Evolutionary conservation across 495 filamentous ascomycete genomes (phyloP).

Genomic region (Lepidopterella palustris): DNA sequence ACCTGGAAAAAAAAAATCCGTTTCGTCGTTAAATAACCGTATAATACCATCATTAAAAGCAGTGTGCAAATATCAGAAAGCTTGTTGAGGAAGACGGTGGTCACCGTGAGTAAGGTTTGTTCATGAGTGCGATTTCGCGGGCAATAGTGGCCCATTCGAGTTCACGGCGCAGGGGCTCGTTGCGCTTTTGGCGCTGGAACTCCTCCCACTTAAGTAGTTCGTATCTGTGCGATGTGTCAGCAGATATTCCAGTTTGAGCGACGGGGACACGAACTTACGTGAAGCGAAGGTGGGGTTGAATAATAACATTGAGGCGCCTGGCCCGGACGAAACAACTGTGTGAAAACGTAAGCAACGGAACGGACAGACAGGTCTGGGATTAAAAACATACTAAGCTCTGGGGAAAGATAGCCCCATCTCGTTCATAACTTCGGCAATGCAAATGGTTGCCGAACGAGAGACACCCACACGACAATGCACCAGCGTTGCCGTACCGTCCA

Average conservation of each 20-base stretch:
- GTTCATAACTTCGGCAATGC: slow-evolving; percentile 96
- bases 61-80: background rate
- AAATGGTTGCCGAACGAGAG: slow-evolving; percentile 90
- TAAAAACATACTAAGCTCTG: slow-evolving; percentile 67
- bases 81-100: background rate
- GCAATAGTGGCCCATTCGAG: slow-evolving; percentile 87
- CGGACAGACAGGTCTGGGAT: background rate
- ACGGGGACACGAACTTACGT: slow-evolving; percentile 42
- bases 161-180: slow-evolving; percentile 56
- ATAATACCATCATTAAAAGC: slow-evolving; percentile 22
- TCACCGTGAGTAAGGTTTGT: slow-evolving; percentile 67
- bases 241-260: background rate
- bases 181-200: slow-evolving; percentile 42
- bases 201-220: slow-evolving; percentile 94
- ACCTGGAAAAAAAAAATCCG: no score
- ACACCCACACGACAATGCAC: slow-evolving; percentile 97
- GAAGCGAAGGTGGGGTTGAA: slow-evolving; percentile 64
- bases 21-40: slow-evolving; percentile 10
- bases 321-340: slow-evolving; percentile 84
- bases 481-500: slow-evolving; percentile 72
- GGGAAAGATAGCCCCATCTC: slow-evolving; percentile 74
- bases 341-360: background rate
- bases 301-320: slow-evolving; percentile 71
- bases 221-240: slow-evolving; percentile 40
- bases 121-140: slow-evolving; percentile 89